Percentiles rank a stretch among this genome's conserved stretches.
Evolutionary conservation across 305 asterid species (phyloP).

Genomic region (Fraxinus baroniana): DNA sequence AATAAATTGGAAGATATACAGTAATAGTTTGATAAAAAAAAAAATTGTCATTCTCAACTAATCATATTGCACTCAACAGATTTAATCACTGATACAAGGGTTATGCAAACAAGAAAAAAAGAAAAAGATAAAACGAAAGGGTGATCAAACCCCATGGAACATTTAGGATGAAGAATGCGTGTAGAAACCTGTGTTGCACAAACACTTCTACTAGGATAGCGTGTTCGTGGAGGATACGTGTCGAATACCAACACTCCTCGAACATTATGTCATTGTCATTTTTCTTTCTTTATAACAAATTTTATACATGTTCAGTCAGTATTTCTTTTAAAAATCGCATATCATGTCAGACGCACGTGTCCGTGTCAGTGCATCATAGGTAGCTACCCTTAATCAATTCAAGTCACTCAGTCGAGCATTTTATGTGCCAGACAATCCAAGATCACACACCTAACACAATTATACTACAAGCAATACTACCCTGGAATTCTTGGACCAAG

Average conservation of each 20-base stretch:
- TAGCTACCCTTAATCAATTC: not conserved
- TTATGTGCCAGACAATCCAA: slow-evolving; percentile 2
- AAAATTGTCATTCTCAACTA: slow-evolving; percentile 1
- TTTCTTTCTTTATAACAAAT: not conserved
- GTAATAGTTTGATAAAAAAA: slow-evolving; percentile 18
- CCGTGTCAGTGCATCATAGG: not conserved
- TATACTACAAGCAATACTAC: not conserved
- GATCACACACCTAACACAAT: slow-evolving; percentile 1
- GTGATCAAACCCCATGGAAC: slow-evolving; percentile 18
- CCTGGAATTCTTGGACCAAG: slow-evolving; percentile 14
- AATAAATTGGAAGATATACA: slow-evolving; percentile 28
- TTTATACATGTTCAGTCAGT: not conserved
- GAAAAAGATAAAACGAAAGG: slow-evolving; percentile 1
- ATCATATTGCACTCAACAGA: slow-evolving; percentile 15
- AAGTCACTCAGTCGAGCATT: not conserved
- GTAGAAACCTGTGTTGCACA: not conserved
- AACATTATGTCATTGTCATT: not conserved
- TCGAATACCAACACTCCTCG: not conserved
- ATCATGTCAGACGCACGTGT: not conserved
- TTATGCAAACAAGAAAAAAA: not conserved
- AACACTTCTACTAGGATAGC: not conserved
- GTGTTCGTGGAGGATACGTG: not conserved
- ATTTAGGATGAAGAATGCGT: not conserved
- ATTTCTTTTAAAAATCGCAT: not conserved
- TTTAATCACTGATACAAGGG: slow-evolving; percentile 18